Conservation (phyloP, 2,329 filamentous ascomycete species). For the Tympanopsis confertula region DNA sequence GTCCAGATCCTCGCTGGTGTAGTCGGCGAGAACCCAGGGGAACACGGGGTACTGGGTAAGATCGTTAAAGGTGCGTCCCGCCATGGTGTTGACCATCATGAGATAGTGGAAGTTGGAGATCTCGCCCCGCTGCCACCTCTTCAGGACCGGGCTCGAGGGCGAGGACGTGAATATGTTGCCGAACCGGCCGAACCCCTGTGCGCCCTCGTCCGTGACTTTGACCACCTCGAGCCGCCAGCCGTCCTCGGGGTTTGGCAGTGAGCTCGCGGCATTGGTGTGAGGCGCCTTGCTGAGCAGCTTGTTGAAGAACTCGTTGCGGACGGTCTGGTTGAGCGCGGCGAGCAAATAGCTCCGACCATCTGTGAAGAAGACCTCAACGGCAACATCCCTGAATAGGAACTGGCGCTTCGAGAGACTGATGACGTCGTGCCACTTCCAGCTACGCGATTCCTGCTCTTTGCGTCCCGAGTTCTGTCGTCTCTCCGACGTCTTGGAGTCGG, state of each 20-base stretch:
- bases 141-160: conserved; percentile 72
- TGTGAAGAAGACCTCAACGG: conserved; percentile 90
- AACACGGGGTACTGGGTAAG: conserved; percentile 98
- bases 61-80: conserved; percentile 93
- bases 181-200: conserved; percentile 44
- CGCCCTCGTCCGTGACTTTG: conserved; percentile 45
- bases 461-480: conserved; percentile 40
- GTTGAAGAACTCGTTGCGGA: conserved; percentile 70
- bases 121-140: conserved; percentile 83
- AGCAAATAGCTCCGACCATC: conserved; percentile 91
- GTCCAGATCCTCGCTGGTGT: conserved; percentile 86
- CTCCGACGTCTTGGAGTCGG: conserved; percentile 52
- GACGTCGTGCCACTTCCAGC: conserved; percentile 89
- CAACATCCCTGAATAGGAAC: conserved; percentile 90
- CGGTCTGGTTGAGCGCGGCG: conserved; percentile 63
- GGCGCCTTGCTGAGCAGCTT: conserved; percentile 71
- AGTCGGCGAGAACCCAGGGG: conserved; percentile 92
- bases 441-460: conserved; percentile 69
- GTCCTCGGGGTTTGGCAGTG: conserved; percentile 69
- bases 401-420: conserved; percentile 91
- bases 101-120: conserved; percentile 98
- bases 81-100: conserved; percentile 97
- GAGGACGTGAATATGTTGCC: conserved; percentile 82
- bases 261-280: conserved; percentile 60
- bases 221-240: conserved; percentile 84